Conservation (phyloP, 345 rosid genomes). For the Eucalyptus curtisii region DNA sequence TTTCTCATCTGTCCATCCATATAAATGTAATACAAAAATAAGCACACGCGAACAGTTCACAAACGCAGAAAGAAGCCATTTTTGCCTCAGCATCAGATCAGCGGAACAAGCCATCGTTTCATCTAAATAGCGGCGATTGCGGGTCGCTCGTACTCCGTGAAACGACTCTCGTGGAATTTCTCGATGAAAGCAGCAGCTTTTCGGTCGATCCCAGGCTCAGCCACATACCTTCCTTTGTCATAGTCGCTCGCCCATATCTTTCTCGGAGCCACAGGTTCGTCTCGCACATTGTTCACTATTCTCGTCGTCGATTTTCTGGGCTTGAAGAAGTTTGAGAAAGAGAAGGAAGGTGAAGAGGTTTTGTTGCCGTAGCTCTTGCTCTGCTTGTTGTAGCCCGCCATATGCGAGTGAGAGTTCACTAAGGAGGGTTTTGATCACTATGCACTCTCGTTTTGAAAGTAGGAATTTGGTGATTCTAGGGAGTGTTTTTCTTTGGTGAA, state of each 20-base stretch:
- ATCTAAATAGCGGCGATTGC: not conserved
- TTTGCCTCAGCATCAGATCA: not conserved
- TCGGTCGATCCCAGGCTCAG: constrained; percentile 30
- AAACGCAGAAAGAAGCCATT: not conserved
- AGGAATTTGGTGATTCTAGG: not conserved
- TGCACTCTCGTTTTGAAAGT: not conserved
- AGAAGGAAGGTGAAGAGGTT: not conserved
- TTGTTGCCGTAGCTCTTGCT: not conserved
- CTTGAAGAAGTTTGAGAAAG: constrained; percentile 26
- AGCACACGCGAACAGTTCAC: not conserved
- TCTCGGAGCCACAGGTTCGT: not conserved
- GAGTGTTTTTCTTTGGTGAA: not conserved
- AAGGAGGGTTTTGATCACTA: not conserved
- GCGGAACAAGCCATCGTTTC: not conserved
- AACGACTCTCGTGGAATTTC: constrained; percentile 32
- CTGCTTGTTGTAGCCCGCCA: not conserved
- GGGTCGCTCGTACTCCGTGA: not conserved
- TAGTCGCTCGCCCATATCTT: constrained; percentile 20
- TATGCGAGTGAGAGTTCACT: not conserved
- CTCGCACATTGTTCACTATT: not conserved
- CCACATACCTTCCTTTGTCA: constrained; percentile 20
- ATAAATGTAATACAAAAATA: not conserved
- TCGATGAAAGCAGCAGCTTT: constrained; percentile 41
- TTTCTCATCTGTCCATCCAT: not conserved
- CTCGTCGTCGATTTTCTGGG: not conserved